Evolutionary conservation across 176 grass and related monocot species (phyloP).

Genomic region (Panicum miliaceum): DNA sequence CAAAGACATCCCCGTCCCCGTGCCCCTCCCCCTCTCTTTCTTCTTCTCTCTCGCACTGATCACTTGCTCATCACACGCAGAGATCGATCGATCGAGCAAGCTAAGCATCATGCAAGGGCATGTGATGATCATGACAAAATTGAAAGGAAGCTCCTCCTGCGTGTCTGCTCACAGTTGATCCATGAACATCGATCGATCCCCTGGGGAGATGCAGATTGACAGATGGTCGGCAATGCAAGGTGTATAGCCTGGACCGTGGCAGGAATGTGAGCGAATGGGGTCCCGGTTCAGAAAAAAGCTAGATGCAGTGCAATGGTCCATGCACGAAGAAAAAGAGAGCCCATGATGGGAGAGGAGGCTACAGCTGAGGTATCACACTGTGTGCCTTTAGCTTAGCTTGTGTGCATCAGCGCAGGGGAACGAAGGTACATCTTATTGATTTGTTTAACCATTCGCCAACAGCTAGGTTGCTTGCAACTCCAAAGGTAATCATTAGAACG

Average conservation of each 20-base stretch:
- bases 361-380: neutral
- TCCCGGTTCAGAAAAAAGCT: slow-evolving; percentile 20
- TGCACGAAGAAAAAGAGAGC: slow-evolving; percentile 34
- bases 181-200: neutral
- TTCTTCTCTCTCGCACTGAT: neutral
- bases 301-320: slow-evolving; percentile 1
- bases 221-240: slow-evolving; percentile 32
- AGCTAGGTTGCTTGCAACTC: slow-evolving; percentile 24
- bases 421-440: neutral
- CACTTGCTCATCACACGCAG: neutral
- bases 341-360: slow-evolving; percentile 16
- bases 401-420: neutral
- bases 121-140: slow-evolving; percentile 26
- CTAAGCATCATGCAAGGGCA: neutral
- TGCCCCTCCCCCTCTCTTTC: too few relatives aligned
- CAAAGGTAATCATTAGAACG: slow-evolving; percentile 41
- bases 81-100: neutral
- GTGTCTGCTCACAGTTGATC: neutral
- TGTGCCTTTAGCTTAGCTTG: neutral
- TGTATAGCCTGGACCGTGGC: neutral
- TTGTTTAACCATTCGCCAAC: slow-evolving; percentile 25
- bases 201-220: neutral
- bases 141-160: neutral
- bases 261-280: neutral
- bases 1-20: neutral